A percentile compares a stretch with the other conserved stretches of the same genome.
Evolutionary conservation across 768 basidiomycete genomes (phyloP).

Genomic region (Clavaria fumosa): DNA sequence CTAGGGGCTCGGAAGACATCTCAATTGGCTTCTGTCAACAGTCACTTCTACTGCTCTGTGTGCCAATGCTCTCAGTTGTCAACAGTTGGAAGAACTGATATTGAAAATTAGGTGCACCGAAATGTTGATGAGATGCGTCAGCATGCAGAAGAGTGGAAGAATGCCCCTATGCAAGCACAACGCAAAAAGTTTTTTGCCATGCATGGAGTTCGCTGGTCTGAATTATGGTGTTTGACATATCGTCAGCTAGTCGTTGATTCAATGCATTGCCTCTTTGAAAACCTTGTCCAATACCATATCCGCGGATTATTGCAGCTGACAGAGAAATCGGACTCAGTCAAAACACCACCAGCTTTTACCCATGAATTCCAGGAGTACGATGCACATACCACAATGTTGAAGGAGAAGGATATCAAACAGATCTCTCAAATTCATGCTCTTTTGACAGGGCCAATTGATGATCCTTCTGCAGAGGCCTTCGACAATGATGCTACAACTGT

Average conservation of each 20-base stretch:
- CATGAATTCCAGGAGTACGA: not conserved
- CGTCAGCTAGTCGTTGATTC: not conserved
- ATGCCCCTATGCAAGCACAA: conserved; percentile 9
- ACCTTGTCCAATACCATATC: not conserved
- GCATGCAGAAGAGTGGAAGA: conserved; percentile 12
- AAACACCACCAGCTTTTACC: too few relatives aligned
- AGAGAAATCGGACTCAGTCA: not conserved
- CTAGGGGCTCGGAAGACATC: conserved; percentile 3
- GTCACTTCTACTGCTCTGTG: not conserved
- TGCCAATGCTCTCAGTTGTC: not conserved
- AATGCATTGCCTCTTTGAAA: not conserved
- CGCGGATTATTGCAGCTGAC: not conserved
- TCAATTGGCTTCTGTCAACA: not conserved
- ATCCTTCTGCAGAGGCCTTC: too few relatives aligned
- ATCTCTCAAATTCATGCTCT: not conserved
- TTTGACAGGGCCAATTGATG: not conserved
- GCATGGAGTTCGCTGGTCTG: conserved; percentile 18
- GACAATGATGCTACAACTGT: too few relatives aligned
- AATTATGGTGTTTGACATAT: conserved; percentile 23
- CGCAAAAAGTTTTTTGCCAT: conserved; percentile 11
- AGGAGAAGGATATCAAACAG: not conserved
- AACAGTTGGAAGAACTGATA: not conserved
- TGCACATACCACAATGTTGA: not conserved
- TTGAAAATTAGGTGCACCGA: not conserved
- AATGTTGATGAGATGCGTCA: conserved; percentile 6